Conservation (phyloP, 768 basidiomycete genomes). For the Sutorius australiensis region DNA sequence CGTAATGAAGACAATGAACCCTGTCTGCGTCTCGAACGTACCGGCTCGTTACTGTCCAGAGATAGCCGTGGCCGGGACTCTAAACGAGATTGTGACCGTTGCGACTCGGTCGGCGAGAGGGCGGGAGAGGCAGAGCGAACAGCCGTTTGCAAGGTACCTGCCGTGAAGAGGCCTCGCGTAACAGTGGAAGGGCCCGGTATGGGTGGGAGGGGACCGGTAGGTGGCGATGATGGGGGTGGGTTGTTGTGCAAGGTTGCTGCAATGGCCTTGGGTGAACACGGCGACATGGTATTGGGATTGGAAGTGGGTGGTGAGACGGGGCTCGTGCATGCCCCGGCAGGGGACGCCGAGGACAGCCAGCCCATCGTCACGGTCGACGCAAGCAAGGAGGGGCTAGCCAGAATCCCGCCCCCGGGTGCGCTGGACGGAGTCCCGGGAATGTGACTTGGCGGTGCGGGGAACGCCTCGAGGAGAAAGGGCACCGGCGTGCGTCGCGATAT, state of each 20-base stretch:
- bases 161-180: conserved; percentile 44
- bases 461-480: conserved; percentile 37
- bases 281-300: conserved; percentile 5
- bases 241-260: conserved; percentile 27
- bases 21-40: conserved; percentile 19
- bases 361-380: conserved; percentile 4
- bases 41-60: conserved; percentile 11
- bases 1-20: conserved; percentile 30
- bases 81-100: conserved; percentile 16
- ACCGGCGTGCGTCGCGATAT: conserved; percentile 30
- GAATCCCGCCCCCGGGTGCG: not conserved
- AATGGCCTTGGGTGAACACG: conserved; percentile 15
- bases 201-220: conserved; percentile 58
- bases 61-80: conserved; percentile 18
- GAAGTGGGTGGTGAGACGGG: not conserved
- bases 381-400: conserved; percentile 15
- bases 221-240: conserved; percentile 59
- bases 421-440: conserved; percentile 26
- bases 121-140: conserved; percentile 22
- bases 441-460: conserved; percentile 35
- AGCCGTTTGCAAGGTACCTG: conserved; percentile 31
- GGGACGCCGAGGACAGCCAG: conserved; percentile 6
- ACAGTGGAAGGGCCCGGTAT: conserved; percentile 60
- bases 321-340: conserved; percentile 1
- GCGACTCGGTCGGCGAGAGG: conserved; percentile 17